Base-by-base conservation (phyloP, 495 filamentous ascomycete species). In the Delitschia confertaspora region DNA sequence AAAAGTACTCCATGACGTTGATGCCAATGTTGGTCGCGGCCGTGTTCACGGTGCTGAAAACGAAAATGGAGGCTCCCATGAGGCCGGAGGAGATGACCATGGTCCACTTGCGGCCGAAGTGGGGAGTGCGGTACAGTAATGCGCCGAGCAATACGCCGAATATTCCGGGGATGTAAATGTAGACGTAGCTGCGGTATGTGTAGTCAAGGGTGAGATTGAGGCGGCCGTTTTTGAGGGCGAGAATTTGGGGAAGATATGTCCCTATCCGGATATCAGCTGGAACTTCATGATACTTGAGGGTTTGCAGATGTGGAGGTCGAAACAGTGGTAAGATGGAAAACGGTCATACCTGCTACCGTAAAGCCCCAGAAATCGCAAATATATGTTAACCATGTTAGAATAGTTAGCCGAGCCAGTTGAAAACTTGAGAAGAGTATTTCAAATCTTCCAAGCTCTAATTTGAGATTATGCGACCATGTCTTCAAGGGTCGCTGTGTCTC, bases 1-100 rank as follows among this genome's bases (percentile, higher is more conserved):
- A 69, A 47, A 70, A 68, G 51, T 70, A 70, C 45, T 70, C 66
- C 60, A 70, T 60, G 0, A 61, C 53, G 42, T 66, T 70, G 1
- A 72, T 42, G 6, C 67, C 65, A 32, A 70, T 64, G 33, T 70
- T 68, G 16, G 58, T 60, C 7, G 63, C 61, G 23, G 64, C 52
- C 20, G 53, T 62, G 42, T 72, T 69, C 42, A 71, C 60, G 13
- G 58, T 49, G 27, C 55, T 51, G 48, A 68, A 72, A 34, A 69
- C 42, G 60, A 71, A 65, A 23, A 71, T 60, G 3, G 65, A 68
- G 16, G 53, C 35, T 2, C 53, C 69, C 64, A 71, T 69, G n/a
- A 70, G 55, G 6, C 55, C 65, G 0, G 67, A 67, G 6, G 66
- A 67, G 27, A 65, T 43, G 21, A 69, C 57, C 67, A 72, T 69